phyloP scores from a whole-genome alignment of 768 basidiomycete genomes.

The Serendipita vermifera region DNA sequence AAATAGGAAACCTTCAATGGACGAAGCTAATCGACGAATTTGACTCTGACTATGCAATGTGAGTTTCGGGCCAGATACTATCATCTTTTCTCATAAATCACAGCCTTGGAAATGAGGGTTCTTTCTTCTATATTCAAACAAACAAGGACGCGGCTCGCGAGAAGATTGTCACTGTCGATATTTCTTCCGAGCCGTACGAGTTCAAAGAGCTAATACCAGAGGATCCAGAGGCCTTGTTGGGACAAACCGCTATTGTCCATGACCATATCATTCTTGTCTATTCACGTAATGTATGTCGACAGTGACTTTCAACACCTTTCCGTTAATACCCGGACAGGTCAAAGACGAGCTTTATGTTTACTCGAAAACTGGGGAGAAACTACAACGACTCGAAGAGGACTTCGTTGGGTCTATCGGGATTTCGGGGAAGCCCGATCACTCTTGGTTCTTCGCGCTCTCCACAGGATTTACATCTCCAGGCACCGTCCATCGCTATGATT shows the following conservation, averaged over 20 bases:
- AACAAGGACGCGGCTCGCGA: slow-evolving; percentile 53
- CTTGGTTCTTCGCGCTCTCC: slow-evolving; percentile 51
- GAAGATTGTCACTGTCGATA: slow-evolving; percentile 52
- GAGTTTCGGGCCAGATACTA: slow-evolving; percentile 19
- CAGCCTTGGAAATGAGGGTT: slow-evolving; percentile 53
- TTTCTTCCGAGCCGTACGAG: slow-evolving; percentile 31
- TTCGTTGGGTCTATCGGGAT: slow-evolving; percentile 54
- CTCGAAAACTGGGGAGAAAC: slow-evolving; percentile 37
- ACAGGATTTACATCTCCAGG: slow-evolving; percentile 63
- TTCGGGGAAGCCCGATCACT: slow-evolving; percentile 34
- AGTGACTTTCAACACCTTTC: not conserved
- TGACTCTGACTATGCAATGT: slow-evolving; percentile 54
- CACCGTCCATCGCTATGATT: slow-evolving; percentile 50
- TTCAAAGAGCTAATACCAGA: slow-evolving; percentile 55
- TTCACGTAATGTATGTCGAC: slow-evolving; percentile 50
- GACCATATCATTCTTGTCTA: slow-evolving; percentile 50
- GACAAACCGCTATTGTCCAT: slow-evolving; percentile 36
- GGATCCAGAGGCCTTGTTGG: slow-evolving; percentile 47
- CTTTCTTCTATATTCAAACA: slow-evolving; percentile 50
- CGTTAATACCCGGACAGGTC: slow-evolving; percentile 32
- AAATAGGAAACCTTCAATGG: slow-evolving; percentile 61
- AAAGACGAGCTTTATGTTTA: slow-evolving; percentile 71
- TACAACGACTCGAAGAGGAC: slow-evolving; percentile 46
- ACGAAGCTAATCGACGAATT: slow-evolving; percentile 56
- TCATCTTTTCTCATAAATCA: not conserved